Evolutionary conservation across 2,329 filamentous ascomycete genomes (phyloP).

Genomic region (Calonectria crousiana): DNA sequence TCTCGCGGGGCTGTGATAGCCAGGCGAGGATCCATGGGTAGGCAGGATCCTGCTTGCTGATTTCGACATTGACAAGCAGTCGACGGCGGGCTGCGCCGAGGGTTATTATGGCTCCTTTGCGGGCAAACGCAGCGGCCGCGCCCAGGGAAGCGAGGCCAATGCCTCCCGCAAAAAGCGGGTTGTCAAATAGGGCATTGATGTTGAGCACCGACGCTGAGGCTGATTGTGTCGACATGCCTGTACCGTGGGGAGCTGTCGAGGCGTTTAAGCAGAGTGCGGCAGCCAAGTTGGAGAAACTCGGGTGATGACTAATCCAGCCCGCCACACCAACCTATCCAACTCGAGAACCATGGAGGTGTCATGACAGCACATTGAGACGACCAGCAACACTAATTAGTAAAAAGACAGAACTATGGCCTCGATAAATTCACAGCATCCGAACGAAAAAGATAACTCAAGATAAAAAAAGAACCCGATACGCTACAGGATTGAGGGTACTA

Average conservation of each 20-base stretch:
- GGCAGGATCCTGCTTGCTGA: slow-evolving; percentile 91
- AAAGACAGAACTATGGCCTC: not conserved
- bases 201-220: slow-evolving; percentile 53
- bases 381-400: not conserved
- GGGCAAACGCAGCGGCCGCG: slow-evolving; percentile 82
- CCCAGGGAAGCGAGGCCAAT: slow-evolving; percentile 93
- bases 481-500: too few relatives aligned
- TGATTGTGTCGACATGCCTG: slow-evolving; percentile 49
- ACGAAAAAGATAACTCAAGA: not conserved
- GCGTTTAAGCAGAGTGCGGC: slow-evolving; percentile 27
- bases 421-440: not conserved
- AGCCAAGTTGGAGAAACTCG: slow-evolving; percentile 1
- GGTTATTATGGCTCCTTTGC: slow-evolving; percentile 79
- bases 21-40: slow-evolving; percentile 96
- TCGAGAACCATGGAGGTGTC: not conserved
- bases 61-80: slow-evolving; percentile 94
- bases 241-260: slow-evolving; percentile 35
- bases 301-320: slow-evolving; percentile 19
- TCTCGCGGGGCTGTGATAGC: slow-evolving; percentile 85
- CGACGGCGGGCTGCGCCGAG: slow-evolving; percentile 83
- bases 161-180: slow-evolving; percentile 76
- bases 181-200: slow-evolving; percentile 71
- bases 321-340: not conserved
- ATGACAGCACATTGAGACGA: not conserved
- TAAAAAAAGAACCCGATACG: not conserved